A percentile compares a stretch with the other conserved stretches of the same genome.
phyloP scores from a whole-genome alignment of 805 yeast genomes.

The Pichia nakasei region DNA sequence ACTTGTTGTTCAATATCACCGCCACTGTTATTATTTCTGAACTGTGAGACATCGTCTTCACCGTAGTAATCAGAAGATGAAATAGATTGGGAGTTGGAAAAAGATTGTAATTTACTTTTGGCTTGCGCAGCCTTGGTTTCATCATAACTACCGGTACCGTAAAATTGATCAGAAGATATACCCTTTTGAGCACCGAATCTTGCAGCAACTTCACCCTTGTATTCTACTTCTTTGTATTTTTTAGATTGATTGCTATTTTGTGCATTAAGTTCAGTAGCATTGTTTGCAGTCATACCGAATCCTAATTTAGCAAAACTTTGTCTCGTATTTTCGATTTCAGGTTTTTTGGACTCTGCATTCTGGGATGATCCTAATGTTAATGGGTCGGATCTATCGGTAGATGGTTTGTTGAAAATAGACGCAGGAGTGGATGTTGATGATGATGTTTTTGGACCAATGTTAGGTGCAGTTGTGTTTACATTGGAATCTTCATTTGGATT shows the following conservation, averaged over 20 bases:
- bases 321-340: slow-evolving; percentile 38
- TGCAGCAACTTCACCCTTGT: slow-evolving; percentile 65
- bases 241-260: slow-evolving; percentile 13
- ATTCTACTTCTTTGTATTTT: slow-evolving; percentile 32
- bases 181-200: slow-evolving; percentile 88
- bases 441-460: slow-evolving; percentile 16
- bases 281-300: slow-evolving; percentile 76
- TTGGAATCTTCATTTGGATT: slow-evolving; percentile 28
- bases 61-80: slow-evolving; percentile 93
- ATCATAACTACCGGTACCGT: slow-evolving; percentile 82
- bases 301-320: slow-evolving; percentile 77
- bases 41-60: slow-evolving; percentile 37
- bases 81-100: slow-evolving; percentile 80
- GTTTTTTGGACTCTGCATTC: background rate
- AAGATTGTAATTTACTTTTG: slow-evolving; percentile 65
- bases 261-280: slow-evolving; percentile 29
- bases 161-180: slow-evolving; percentile 90
- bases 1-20: slow-evolving; percentile 43
- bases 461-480: slow-evolving; percentile 10
- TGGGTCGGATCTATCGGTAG: background rate
- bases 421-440: slow-evolving; percentile 23
- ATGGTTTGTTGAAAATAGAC: slow-evolving; percentile 4
- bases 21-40: slow-evolving; percentile 15
- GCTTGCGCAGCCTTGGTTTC: slow-evolving; percentile 76
- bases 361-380: background rate